Conservation (phyloP, 805 yeast genomes). For the Cyberlindnera mycetangii region DNA sequence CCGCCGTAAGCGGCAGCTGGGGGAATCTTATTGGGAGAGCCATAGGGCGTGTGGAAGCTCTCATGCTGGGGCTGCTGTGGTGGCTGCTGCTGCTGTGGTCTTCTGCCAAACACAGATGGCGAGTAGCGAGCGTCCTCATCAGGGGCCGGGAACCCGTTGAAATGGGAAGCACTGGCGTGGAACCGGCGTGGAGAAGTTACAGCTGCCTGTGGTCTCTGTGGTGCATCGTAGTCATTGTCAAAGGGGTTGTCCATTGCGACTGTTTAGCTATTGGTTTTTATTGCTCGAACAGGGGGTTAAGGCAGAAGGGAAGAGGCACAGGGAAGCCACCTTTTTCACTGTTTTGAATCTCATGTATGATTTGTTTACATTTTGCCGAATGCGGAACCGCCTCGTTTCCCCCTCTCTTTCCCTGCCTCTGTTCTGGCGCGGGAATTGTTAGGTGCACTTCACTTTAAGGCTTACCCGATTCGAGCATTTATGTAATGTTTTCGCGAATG, state of each 20-base stretch:
- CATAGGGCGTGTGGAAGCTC: constrained; percentile 24
- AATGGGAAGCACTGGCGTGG: constrained; percentile 12
- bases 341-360: constrained; percentile 4
- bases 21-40: constrained; percentile 32
- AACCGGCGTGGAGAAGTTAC: constrained; percentile 25
- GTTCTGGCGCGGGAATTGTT: constrained; percentile 3
- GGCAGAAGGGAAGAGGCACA: neutral
- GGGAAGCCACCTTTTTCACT: neutral
- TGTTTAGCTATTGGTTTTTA: neutral
- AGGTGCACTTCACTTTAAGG: neutral
- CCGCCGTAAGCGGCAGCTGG: constrained; percentile 25
- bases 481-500: neutral
- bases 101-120: constrained; percentile 41
- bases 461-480: constrained; percentile 5
- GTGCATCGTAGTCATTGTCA: constrained; percentile 25
- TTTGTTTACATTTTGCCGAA: constrained; percentile 26
- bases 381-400: too few species aligned
- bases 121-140: constrained; percentile 33
- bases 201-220: constrained; percentile 25
- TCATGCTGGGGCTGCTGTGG: constrained; percentile 15
- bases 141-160: constrained; percentile 19
- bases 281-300: neutral
- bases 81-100: constrained; percentile 25
- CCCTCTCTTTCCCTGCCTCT: too few species aligned
- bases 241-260: constrained; percentile 27